These are phyloP conservation scores for Cryptosporidium meleagridis DNA, from an alignment of 169 alveolate genomes.

Conservation along the genomic window DNA sequence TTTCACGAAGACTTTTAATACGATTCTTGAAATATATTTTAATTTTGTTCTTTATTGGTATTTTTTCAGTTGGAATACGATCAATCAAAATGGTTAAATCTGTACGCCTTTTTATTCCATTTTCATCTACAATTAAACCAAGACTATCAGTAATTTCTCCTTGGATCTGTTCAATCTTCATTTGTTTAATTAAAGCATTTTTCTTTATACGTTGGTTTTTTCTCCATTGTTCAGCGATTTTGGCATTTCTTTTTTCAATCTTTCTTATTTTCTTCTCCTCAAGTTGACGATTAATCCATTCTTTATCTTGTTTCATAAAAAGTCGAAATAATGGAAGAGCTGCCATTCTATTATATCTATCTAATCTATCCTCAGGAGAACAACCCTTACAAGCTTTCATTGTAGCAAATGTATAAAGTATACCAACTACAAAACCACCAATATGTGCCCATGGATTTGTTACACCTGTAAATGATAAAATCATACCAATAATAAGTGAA, in stretches of 20 bases:
- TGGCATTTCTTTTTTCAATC: constrained; percentile 61
- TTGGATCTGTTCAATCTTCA: constrained; percentile 31
- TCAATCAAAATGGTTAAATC: constrained; percentile 54
- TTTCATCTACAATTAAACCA: constrained; percentile 45
- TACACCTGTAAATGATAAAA: constrained; percentile 72
- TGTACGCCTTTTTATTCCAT: constrained; percentile 58
- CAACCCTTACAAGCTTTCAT: constrained; percentile 68
- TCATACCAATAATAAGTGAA: constrained; percentile 63
- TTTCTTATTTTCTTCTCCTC: constrained; percentile 67
- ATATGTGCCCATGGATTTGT: constrained; percentile 74
- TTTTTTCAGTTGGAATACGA: constrained; percentile 41
- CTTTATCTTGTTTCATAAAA: constrained; percentile 73
- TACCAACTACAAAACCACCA: constrained; percentile 71
- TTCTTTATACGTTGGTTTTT: constrained; percentile 52
- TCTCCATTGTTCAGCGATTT: constrained; percentile 73
- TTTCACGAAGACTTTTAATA: constrained; percentile 39
- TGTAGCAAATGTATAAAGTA: constrained; percentile 64
- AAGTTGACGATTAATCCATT: constrained; percentile 56
- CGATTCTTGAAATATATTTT: constrained; percentile 15
- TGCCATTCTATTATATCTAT: constrained; percentile 73
- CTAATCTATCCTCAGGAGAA: constrained; percentile 71
- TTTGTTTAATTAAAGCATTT: constrained; percentile 57
- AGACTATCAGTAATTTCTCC: constrained; percentile 46
- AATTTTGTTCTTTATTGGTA: constrained; percentile 11
- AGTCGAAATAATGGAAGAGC: constrained; percentile 63